Percentiles rank a stretch among this genome's conserved stretches.
Conservation (phyloP, 805 yeast species). For the Kluyveromyces starmeri region DNA sequence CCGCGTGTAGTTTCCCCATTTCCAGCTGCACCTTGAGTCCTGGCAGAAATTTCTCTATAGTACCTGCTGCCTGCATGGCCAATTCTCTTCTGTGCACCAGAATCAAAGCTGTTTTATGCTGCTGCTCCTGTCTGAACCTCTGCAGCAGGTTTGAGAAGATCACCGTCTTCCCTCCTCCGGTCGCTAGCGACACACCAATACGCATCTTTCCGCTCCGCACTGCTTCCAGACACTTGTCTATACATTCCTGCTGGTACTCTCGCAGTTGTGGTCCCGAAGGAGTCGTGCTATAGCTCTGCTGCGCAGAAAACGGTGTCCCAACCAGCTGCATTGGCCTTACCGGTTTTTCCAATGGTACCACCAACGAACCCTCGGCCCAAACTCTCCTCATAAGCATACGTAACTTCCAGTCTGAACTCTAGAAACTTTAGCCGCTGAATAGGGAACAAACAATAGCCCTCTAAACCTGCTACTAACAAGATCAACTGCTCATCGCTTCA, state of each 20-base stretch:
- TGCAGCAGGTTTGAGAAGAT: conserved; percentile 55
- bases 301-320: no score
- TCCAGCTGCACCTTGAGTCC: conserved; percentile 50
- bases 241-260: conserved; percentile 65
- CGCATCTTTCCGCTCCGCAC: conserved; percentile 39
- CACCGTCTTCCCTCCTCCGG: conserved; percentile 93
- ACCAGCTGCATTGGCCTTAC: background rate
- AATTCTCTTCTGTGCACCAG: conserved; percentile 79
- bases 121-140: conserved; percentile 11
- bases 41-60: conserved; percentile 43
- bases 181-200: conserved; percentile 78
- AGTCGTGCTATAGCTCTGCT: no score
- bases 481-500: no score
- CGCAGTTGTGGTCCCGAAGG: conserved; percentile 23
- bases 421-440: no score
- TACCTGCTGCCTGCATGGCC: conserved; percentile 55
- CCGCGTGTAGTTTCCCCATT: conserved; percentile 44
- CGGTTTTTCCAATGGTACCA: background rate
- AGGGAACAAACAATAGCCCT: no score
- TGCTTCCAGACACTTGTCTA: conserved; percentile 44
- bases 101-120: conserved; percentile 35
- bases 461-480: no score
- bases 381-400: no score
- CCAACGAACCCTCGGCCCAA: no score
- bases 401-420: no score